A percentile compares a stretch with the other conserved stretches of the same genome.
phyloP scores from a whole-genome alignment of 345 rosid genomes.

The Noccaea caerulescens region DNA sequence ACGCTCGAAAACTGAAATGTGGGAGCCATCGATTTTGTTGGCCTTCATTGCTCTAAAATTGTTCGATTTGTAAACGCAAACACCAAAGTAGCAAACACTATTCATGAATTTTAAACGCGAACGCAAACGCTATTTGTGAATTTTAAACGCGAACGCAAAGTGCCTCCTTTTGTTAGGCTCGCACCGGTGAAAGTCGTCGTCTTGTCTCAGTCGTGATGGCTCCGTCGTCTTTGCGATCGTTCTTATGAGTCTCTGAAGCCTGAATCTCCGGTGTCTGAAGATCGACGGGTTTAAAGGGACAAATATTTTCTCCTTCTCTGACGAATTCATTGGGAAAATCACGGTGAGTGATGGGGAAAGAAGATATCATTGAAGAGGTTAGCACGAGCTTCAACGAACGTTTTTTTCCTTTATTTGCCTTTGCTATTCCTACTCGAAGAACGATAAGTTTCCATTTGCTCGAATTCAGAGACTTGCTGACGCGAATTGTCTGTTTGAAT shows the following conservation, averaged over 20 bases:
- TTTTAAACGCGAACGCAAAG: background rate
- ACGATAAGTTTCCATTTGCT: background rate
- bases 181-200: conserved; percentile 10
- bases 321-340: background rate
- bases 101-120: background rate
- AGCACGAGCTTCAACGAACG: conserved; percentile 2
- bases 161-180: too few relatives aligned
- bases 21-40: background rate
- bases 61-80: background rate
- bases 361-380: conserved; percentile 37
- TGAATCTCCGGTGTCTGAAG: conserved; percentile 5
- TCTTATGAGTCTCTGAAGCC: conserved; percentile 12
- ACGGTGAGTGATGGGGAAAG: conserved; percentile 31
- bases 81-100: conserved; percentile 11
- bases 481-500: background rate
- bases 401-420: conserved; percentile 1
- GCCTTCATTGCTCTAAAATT: background rate
- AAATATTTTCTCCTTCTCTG: conserved; percentile 2
- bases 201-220: conserved; percentile 11
- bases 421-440: conserved; percentile 14
- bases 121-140: conserved; percentile 4
- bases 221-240: conserved; percentile 25
- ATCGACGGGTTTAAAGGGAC: background rate
- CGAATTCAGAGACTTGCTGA: background rate
- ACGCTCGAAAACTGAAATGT: background rate